phyloP scores from a whole-genome alignment of 2,329 filamentous ascomycete genomes.

The Bipolaris oryzae region DNA sequence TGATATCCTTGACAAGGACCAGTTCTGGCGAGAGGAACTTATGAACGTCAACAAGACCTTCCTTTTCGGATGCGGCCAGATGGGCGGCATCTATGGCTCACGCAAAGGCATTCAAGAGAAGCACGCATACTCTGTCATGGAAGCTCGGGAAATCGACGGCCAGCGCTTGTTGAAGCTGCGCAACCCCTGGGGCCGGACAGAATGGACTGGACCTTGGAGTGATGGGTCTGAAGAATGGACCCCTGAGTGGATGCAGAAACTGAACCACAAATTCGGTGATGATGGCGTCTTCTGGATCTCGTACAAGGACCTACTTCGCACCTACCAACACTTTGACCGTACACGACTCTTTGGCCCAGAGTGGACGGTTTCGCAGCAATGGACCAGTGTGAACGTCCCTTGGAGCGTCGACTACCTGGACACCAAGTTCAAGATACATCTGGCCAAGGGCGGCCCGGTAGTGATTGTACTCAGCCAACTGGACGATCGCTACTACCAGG shows the following conservation, averaged over 20 bases:
- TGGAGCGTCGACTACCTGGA: constrained; percentile 67
- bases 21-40: constrained; percentile 83
- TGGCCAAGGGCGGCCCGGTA: constrained; percentile 59
- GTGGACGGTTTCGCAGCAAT: constrained; percentile 66
- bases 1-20: constrained; percentile 77
- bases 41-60: constrained; percentile 82
- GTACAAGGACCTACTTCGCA: constrained; percentile 63
- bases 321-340: constrained; percentile 66
- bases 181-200: constrained; percentile 81
- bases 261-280: constrained; percentile 76
- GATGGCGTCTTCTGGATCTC: constrained; percentile 72
- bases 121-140: constrained; percentile 65
- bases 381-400: constrained; percentile 65
- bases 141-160: constrained; percentile 65
- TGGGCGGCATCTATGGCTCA: constrained; percentile 66
- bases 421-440: constrained; percentile 63
- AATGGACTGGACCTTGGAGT: constrained; percentile 82
- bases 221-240: constrained; percentile 88
- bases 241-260: constrained; percentile 73
- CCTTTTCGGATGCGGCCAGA: constrained; percentile 72
- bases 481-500: constrained; percentile 65
- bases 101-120: constrained; percentile 55
- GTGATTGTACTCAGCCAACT: constrained; percentile 66
- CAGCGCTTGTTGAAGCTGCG: constrained; percentile 57
- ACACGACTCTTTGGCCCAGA: constrained; percentile 66